phyloP scores from a whole-genome alignment of 2,329 filamentous ascomycete species.

The Juglanconis juglandina region DNA sequence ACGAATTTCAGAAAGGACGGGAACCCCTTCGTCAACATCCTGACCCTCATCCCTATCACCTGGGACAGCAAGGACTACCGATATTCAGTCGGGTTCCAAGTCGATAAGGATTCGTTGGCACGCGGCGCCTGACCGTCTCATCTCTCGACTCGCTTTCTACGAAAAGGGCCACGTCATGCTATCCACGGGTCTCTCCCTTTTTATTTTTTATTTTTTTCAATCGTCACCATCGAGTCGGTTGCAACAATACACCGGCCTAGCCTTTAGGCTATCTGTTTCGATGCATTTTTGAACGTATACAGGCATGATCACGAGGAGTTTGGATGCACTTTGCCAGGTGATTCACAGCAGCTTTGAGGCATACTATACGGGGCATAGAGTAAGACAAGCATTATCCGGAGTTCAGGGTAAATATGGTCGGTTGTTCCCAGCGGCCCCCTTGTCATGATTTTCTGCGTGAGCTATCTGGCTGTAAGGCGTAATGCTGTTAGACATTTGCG shows the following conservation, averaged over 20 bases:
- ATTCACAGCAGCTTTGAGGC: constrained; percentile 6
- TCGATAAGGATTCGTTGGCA: constrained; percentile 38
- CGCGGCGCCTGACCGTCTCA: neutral
- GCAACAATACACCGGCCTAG: neutral
- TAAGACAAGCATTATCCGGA: neutral
- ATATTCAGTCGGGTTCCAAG: constrained; percentile 79
- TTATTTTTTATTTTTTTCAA: neutral
- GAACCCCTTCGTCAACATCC: constrained; percentile 72
- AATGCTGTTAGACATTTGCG: constrained; percentile 22
- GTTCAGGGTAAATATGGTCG: neutral
- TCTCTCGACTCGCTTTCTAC: neutral
- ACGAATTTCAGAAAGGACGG: constrained; percentile 83
- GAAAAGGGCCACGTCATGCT: neutral
- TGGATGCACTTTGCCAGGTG: neutral
- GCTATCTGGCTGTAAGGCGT: constrained; percentile 17
- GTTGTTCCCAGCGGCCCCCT: neutral
- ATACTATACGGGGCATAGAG: neutral
- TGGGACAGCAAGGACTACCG: constrained; percentile 63
- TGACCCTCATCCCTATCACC: constrained; percentile 79
- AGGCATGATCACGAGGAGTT: neutral
- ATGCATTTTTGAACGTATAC: neutral
- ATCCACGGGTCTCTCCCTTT: too few species aligned
- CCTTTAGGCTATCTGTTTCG: neutral
- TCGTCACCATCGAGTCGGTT: neutral
- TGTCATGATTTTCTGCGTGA: neutral